Evolutionary conservation across 257 asterid species (phyloP), one percentile per base, ranked within the genome.

Genomic region (Ilex asprella): DNA sequence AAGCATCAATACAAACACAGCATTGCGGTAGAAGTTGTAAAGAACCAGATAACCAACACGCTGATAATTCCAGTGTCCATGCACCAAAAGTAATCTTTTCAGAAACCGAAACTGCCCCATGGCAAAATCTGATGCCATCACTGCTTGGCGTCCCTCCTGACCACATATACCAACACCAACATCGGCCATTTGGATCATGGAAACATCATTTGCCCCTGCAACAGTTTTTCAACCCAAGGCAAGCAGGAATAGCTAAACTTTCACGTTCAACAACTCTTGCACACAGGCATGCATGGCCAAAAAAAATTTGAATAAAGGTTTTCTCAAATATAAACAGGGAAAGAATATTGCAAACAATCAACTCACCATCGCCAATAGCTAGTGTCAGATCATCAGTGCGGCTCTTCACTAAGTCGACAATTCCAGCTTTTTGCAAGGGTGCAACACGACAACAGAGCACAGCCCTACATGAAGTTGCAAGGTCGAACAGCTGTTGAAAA

Each of bases 121-220:
- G 31, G 99, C 96, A 82, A 89, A 93, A 80, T 93, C 99, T 30
- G 99, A 84, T 30, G 99, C 99, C 99, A 93, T 93, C 76, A 93
- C 99, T 51, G 97, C 99, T 82, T 93, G 99, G 64, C 97, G 95
- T 78, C 99, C 99, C 82, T 93, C 99, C 75, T 85, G 96, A 70
- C 99, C 99, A 80, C 96, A 87, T 70, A 93, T 84, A 67, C 99
- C 99, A 72, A 93, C 96, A 73, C 99, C 99, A 82, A 93, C 96
- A 81, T 93, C 99, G 56, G 99, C 97, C 97, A 93, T 93, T 89
- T 93, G 99, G 73, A 93, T 93, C 99, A 93, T 93, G 64, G 99
- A 93, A 76, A 93, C 97, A 63, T 93, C 99, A 72, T 93, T 93
- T 13, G 99, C 99, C 73, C 99, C 99, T 93, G 73, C 29, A 69